phyloP scores from a whole-genome alignment of 1,284 basidiomycete genomes.

The Somion occarium region DNA sequence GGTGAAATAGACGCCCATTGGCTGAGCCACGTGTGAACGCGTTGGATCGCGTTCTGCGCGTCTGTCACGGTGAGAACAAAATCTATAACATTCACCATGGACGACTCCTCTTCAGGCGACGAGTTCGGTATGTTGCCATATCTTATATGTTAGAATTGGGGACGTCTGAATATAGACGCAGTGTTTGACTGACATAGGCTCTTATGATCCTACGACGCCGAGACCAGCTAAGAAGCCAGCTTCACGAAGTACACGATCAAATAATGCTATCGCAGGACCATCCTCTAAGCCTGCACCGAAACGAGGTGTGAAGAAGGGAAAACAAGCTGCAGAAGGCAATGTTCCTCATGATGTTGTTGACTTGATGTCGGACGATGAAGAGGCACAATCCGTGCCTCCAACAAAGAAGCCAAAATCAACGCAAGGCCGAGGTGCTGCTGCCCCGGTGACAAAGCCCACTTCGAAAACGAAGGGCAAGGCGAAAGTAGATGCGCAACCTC shows the following conservation, averaged over 20 bases:
- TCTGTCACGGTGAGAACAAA: not conserved
- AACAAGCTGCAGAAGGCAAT: not conserved
- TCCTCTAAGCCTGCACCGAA: slow-evolving; percentile 5
- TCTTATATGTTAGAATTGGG: not conserved
- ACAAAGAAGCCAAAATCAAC: not conserved
- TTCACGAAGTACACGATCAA: slow-evolving; percentile 1
- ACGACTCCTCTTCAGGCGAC: slow-evolving; percentile 14
- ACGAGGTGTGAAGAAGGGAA: not conserved
- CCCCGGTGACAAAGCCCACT: not conserved
- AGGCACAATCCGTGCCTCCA: not conserved
- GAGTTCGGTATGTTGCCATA: slow-evolving; percentile 17
- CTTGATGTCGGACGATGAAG: not conserved
- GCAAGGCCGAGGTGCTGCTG: not conserved
- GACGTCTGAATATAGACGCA: slow-evolving; percentile 2
- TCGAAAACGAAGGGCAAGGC: slow-evolving; percentile 9
- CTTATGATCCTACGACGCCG: slow-evolving; percentile 13
- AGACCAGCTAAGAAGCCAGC: slow-evolving; percentile 9
- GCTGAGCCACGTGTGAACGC: not conserved
- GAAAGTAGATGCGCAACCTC: slow-evolving; percentile 5
- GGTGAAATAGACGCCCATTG: not conserved
- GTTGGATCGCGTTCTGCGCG: not conserved
- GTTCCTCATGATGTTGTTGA: slow-evolving; percentile 1
- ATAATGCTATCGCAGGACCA: slow-evolving; percentile 12
- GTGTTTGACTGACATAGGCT: slow-evolving; percentile 6
- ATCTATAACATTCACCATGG: not conserved